phyloP scores from a whole-genome alignment of 2,329 filamentous ascomycete genomes.

The Phyllosticta capitalensis region DNA sequence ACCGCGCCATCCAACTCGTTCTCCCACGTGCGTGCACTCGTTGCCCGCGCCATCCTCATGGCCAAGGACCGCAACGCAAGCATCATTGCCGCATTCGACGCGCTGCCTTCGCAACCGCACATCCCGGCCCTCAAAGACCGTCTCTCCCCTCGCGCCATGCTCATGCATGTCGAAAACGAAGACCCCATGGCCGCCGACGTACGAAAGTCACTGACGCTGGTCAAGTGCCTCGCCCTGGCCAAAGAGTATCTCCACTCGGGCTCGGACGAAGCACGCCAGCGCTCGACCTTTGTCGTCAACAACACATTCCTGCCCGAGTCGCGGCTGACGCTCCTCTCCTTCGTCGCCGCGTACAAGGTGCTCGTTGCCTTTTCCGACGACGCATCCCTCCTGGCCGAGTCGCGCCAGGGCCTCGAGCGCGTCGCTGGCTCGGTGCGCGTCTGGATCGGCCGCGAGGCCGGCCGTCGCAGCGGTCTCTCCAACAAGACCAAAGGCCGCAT shows the following conservation, averaged over 20 bases:
- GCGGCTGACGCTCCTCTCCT: constrained; percentile 36
- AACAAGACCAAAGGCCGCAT: constrained; percentile 29
- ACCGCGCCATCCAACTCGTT: constrained; percentile 71
- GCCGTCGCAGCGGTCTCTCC: constrained; percentile 30
- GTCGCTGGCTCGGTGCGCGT: constrained; percentile 34
- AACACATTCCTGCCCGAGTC: constrained; percentile 24
- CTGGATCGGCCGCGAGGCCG: constrained; percentile 38
- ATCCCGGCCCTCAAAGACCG: constrained; percentile 21
- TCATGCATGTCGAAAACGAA: constrained; percentile 42
- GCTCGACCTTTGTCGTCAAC: constrained; percentile 32
- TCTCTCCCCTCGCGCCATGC: constrained; percentile 13
- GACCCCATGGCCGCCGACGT: constrained; percentile 49
- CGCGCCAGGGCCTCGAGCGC: constrained; percentile 33
- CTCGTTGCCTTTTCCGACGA: constrained; percentile 30
- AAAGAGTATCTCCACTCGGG: constrained; percentile 23
- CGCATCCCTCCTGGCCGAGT: constrained; percentile 21
- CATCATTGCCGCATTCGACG: constrained; percentile 44
- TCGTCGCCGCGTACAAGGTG: constrained; percentile 35
- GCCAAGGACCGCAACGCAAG: constrained; percentile 42
- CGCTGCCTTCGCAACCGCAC: constrained; percentile 36
- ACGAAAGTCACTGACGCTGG: constrained; percentile 47
- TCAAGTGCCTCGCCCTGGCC: constrained; percentile 47
- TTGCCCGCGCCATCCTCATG: constrained; percentile 50
- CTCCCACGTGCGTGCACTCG: constrained; percentile 50
- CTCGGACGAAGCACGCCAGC: constrained; percentile 22